These are phyloP conservation scores for Aspergillus campestris DNA, from an alignment of 495 filamentous ascomycete species.

Conservation along the genomic window DNA sequence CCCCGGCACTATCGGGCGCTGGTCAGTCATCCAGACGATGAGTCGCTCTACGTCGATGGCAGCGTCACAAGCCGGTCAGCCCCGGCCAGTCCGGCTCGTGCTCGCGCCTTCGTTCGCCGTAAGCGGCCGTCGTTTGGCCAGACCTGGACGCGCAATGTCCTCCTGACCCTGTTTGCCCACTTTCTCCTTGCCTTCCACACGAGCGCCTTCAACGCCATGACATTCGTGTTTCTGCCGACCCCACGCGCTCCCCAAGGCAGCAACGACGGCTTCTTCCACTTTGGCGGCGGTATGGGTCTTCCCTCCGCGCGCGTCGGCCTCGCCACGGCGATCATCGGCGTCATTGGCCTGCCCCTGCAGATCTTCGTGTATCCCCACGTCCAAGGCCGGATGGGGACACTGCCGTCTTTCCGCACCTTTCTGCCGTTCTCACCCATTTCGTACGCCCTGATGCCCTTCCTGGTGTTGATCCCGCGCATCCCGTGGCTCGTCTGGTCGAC, in stretches of 20 bases:
- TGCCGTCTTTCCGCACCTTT: constrained; percentile 49
- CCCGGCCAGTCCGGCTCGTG: constrained; percentile 19
- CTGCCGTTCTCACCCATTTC: constrained; percentile 57
- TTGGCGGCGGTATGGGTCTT: constrained; percentile 65
- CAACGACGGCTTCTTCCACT: constrained; percentile 48
- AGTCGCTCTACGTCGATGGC: constrained; percentile 24
- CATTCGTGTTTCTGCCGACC: constrained; percentile 63
- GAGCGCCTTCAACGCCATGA: constrained; percentile 66
- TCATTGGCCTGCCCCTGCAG: constrained; percentile 61
- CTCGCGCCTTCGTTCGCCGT: constrained; percentile 9
- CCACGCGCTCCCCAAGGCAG: constrained; percentile 44
- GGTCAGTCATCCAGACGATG: constrained; percentile 18
- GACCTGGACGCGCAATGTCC: constrained; percentile 56
- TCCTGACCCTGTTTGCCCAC: constrained; percentile 54
- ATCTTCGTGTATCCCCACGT: constrained; percentile 61
- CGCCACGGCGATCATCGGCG: constrained; percentile 60
- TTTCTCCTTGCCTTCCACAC: constrained; percentile 65
- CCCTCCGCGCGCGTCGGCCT: constrained; percentile 59
- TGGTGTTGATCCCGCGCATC: constrained; percentile 47
- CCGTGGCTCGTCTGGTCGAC: constrained; percentile 44
- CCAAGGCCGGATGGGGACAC: constrained; percentile 51
- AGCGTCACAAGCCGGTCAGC: constrained; percentile 19
- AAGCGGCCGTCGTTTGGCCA: constrained; percentile 43
- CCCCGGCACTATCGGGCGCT: constrained; percentile 23
- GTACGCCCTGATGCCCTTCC: constrained; percentile 59